Conservation (phyloP, 2,329 filamentous ascomycete species). For the Fusarium sp. region DNA sequence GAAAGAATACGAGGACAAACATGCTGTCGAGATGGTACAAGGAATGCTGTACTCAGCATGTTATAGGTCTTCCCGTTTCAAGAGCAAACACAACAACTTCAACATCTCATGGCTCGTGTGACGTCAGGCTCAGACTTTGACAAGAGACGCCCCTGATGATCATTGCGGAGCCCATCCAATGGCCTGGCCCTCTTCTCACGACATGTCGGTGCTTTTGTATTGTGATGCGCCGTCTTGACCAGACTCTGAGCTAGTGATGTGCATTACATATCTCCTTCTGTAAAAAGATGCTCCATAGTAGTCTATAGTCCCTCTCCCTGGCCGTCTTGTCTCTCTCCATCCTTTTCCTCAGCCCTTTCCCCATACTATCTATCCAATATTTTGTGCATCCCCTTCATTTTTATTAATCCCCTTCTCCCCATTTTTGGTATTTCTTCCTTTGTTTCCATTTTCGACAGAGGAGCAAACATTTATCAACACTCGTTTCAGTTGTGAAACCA, state of each 20-base stretch:
- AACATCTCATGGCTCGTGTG: conserved; percentile 21
- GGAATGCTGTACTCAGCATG: neutral
- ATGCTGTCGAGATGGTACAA: neutral
- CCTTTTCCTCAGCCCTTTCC: conserved; percentile 15
- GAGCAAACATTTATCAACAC: conserved; percentile 32
- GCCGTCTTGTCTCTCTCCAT: conserved; percentile 14
- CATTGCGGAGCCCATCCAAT: conserved; percentile 27
- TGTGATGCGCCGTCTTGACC: conserved; percentile 33
- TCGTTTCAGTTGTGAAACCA: conserved; percentile 43
- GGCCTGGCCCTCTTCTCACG: conserved; percentile 18
- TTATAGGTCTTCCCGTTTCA: conserved; percentile 27
- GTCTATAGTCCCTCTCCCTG: conserved; percentile 19
- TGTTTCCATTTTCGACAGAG: conserved; percentile 2
- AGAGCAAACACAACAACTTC: conserved; percentile 28
- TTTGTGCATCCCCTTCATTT: conserved; percentile 36
- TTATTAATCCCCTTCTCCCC: conserved; percentile 15
- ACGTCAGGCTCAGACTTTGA: conserved; percentile 29
- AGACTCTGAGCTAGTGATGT: conserved; percentile 34
- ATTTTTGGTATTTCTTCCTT: neutral
- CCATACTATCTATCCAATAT: conserved; percentile 19
- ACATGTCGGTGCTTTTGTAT: conserved; percentile 23
- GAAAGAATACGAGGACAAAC: conserved; percentile 21
- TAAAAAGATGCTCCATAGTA: conserved; percentile 14
- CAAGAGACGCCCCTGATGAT: conserved; percentile 35
- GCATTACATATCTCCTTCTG: conserved; percentile 36